These are phyloP conservation scores for Herpetomonas samuelpessoai DNA, from an alignment of 208 protist genomes.

Conservation along the genomic window DNA sequence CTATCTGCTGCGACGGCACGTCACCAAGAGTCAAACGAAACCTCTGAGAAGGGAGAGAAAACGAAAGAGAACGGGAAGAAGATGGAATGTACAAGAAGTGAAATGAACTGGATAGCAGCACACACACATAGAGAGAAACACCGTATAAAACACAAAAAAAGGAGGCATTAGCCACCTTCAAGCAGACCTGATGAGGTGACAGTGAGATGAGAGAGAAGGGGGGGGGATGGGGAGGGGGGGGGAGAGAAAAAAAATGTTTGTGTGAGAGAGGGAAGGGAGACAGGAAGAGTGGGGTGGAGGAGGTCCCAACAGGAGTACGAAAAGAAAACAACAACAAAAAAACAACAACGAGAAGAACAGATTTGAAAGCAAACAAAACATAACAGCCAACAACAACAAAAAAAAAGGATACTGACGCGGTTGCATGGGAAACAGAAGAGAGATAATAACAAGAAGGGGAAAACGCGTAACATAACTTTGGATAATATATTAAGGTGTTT, in stretches of 20 bases:
- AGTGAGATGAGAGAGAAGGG: conserved; percentile 8
- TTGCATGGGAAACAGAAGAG: too few species aligned
- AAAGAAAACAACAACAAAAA: not conserved
- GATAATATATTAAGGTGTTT: too few species aligned
- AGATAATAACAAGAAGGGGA: conserved; percentile 9
- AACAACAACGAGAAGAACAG: not conserved
- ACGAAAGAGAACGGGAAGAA: conserved; percentile 1
- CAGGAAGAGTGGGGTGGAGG: conserved; percentile 7
- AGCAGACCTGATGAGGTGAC: not conserved
- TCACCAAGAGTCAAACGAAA: too few species aligned
- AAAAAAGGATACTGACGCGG: too few species aligned
- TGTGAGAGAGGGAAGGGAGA: conserved; percentile 2
- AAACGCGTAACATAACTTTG: too few species aligned
- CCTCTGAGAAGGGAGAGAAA: not conserved
- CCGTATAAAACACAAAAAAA: conserved; percentile 8
- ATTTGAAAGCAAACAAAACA: not conserved
- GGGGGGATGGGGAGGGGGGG: conserved; percentile 2
- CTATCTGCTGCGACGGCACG: too few species aligned
- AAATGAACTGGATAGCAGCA: not conserved
- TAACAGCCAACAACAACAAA: not conserved
- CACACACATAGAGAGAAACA: conserved; percentile 5
- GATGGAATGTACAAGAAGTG: conserved; percentile 7
- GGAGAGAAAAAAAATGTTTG: conserved; percentile 2
- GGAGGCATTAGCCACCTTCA: conserved; percentile 2
- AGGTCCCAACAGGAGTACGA: conserved; percentile 1